Base-by-base conservation (phyloP, 2,329 filamentous ascomycete species). In the Hymenoscyphus scutula region DNA sequence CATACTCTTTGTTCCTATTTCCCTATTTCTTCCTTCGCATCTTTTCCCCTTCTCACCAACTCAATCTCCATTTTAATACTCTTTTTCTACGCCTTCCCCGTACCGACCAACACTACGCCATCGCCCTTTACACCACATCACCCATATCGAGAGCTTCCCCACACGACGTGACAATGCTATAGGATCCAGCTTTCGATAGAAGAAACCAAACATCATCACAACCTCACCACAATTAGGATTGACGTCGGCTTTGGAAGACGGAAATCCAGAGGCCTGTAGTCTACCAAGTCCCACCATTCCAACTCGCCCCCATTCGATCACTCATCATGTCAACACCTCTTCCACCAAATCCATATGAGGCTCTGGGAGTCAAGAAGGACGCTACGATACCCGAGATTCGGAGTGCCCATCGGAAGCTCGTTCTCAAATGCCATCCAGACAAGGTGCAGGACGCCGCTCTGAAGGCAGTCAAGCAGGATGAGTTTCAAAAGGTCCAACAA, bases 401-500 rank as follows among this genome's bases (percentile, higher is more conserved):
- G 72, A 83, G 85, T 58, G 89, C 91, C 17, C 88, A 97, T 78
- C 87, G 90, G 70, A 96, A 96, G 76, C 86, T 96, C 48, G 91
- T 91, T 38, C 84, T 97, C 69, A 92, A 90, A 76, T 93, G 89
- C 74, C 93, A 97, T 70, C 93, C 93, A 37, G 93, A 97, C 81
- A 96, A 97, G 78, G 86, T 96, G 66, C 88, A 92, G 68, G 85
- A 75, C 64, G 65, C 69, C 55, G 80, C 85, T 17, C 80, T 90
- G 71, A 96, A 95, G 77, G 85, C 86, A 63, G 80, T 86, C 70
- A 96, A 93, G 76, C 87, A 90, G 70, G 88, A 92, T 70, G 89
- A 96, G 76, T 99, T 98, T 73, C 92, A 97, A 77, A 88, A 87
- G 74, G 91, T 98, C 37, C 93, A 97, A 76, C 86, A 93, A 71